Evolutionary conservation across 345 rosid species (phyloP), one percentile per base, ranked within the genome.

Genomic region (Populus deltoides): DNA sequence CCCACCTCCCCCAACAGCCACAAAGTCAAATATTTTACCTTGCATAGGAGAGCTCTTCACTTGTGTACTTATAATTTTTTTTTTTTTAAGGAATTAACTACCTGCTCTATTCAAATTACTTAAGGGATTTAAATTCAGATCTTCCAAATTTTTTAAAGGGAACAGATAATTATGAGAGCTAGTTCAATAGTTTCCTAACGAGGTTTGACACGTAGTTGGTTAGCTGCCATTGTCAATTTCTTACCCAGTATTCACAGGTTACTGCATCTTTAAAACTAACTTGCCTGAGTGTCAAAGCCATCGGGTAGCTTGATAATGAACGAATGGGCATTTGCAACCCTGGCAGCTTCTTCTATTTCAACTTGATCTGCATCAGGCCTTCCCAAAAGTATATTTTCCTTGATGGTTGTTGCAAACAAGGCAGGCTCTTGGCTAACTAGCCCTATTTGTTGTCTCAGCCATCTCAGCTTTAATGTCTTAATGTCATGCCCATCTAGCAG

Each of bases 361-460:
- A 83, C 86, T 74, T 78, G 89, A 75, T 87, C 88, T 4, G 99
- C 96, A 69, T 89, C 96, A 1, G 99, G 94, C 80, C 99, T 90
- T 80, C 98, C 99, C 76, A 95, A 81, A 27, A 95, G 89, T 81
- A 95, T 92, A 80, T 95, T 95, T 77, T 95, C 99, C 85, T 88
- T 95, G 76, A 95, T 95, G 78, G 94, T 88, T 83, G 99, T 93
- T 1, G 99, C 99, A 47, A 95, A 95, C 22, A 95, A 80, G 7
- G 98, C 97, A 27, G 98, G 99, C 70, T 95, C 99, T 88, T 95
- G 99, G 87, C 99, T 95, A 68, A 95, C 99, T 11, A 95, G 96
- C 12, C 99, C 99, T 79, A 95, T 95, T 77, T 95, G 99, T 79
- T 93, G 93, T 84, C 99, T 90, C 83, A 95, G 78, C 99, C 98